Evolutionary conservation across 116 monocot species (phyloP).

Genomic region (Thalassia testudinum): DNA sequence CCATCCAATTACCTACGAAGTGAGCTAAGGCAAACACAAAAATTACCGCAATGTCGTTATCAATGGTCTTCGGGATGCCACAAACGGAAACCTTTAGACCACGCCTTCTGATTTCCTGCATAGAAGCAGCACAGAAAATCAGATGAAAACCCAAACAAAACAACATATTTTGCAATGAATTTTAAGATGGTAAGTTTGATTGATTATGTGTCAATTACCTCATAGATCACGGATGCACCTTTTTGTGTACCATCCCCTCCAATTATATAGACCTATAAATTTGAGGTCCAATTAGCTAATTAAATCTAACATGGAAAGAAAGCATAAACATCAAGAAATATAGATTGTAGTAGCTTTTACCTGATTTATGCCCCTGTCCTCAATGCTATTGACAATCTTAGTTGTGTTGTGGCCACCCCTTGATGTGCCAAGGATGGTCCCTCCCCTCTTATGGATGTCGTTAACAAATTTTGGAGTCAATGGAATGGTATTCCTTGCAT

Average conservation of each 20-base stretch:
- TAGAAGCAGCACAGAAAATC: too few species aligned
- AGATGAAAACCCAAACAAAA: not conserved
- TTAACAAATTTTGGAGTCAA: slow-evolving; percentile 63
- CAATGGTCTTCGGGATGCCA: slow-evolving; percentile 64
- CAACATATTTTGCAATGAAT: too few species aligned
- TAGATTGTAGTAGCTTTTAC: slow-evolving; percentile 2
- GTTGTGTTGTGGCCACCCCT: slow-evolving; percentile 53
- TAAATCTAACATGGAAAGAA: too few species aligned
- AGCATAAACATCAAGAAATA: too few species aligned
- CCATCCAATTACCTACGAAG: too few species aligned
- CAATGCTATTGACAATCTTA: slow-evolving; percentile 68
- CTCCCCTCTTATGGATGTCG: slow-evolving; percentile 73
- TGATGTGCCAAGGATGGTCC: slow-evolving; percentile 55
- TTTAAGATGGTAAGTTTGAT: not conserved
- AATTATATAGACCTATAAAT: slow-evolving; percentile 29
- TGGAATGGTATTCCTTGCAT: slow-evolving; percentile 53
- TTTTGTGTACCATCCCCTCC: slow-evolving; percentile 50
- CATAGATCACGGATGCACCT: slow-evolving; percentile 34
- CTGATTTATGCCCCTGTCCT: slow-evolving; percentile 69
- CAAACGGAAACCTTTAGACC: slow-evolving; percentile 51
- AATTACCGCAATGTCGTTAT: slow-evolving; percentile 65
- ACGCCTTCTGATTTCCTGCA: slow-evolving; percentile 41
- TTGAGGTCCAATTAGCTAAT: not conserved
- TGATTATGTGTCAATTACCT: slow-evolving; percentile 15
- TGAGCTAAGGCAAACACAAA: not conserved